A percentile compares a stretch with the other conserved stretches of the same genome.
Evolutionary conservation across 2,329 filamentous ascomycete species (phyloP).

Genomic region (Aaosphaeria arxii): DNA sequence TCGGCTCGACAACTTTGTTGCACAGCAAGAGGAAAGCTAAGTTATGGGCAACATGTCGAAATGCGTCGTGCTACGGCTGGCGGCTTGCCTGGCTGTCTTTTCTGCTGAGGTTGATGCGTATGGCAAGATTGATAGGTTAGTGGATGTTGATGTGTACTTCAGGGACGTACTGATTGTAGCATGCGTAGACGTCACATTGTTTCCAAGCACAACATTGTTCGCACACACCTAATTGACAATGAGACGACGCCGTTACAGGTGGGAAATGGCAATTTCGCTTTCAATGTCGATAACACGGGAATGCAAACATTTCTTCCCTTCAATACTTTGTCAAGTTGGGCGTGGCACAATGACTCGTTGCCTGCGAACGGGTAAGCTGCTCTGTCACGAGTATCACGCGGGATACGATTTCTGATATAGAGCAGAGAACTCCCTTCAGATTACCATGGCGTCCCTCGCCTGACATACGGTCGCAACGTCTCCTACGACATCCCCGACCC

Average conservation of each 20-base stretch:
- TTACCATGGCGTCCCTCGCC: constrained; percentile 36
- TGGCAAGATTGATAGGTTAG: too few relatives aligned
- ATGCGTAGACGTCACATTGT: constrained; percentile 11
- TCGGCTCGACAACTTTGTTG: too few relatives aligned
- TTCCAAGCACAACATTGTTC: constrained; percentile 17
- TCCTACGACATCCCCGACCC: constrained; percentile 43
- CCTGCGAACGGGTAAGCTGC: constrained; percentile 35
- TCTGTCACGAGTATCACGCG: background rate
- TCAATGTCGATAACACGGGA: constrained; percentile 45
- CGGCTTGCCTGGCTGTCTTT: too few relatives aligned
- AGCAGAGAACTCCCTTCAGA: constrained; percentile 16
- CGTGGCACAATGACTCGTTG: constrained; percentile 44
- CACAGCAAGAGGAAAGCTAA: too few relatives aligned
- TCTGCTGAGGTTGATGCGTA: too few relatives aligned
- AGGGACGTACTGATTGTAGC: too few relatives aligned
- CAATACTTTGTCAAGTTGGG: constrained; percentile 41
- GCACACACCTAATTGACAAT: constrained; percentile 25
- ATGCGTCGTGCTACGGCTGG: too few relatives aligned
- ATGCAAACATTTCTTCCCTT: constrained; percentile 44
- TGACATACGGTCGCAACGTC: constrained; percentile 41
- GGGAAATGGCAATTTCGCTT: constrained; percentile 48
- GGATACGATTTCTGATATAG: background rate
- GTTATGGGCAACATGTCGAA: too few relatives aligned
- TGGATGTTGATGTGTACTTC: too few relatives aligned
- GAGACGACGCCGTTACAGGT: constrained; percentile 50